phyloP scores from a whole-genome alignment of 177 flowering plant genomes.

The Vitis hybrid region DNA sequence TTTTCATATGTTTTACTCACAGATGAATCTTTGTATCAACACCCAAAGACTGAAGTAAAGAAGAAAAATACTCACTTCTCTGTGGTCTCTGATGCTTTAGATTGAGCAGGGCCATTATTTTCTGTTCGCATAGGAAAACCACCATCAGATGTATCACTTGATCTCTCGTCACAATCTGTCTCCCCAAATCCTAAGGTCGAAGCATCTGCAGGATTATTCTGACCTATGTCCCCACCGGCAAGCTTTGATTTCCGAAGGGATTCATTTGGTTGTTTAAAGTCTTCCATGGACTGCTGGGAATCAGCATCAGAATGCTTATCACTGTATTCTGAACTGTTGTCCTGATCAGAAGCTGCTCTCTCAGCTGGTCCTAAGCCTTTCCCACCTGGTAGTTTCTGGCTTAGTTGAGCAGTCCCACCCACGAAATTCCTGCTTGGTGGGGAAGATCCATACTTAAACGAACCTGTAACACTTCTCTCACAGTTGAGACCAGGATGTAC shows the following conservation, averaged over 20 bases:
- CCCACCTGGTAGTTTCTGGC: constrained; percentile 17
- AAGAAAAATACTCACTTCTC: constrained; percentile 21
- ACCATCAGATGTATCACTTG: constrained; percentile 40
- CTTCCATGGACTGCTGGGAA: constrained; percentile 25
- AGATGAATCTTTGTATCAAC: not conserved
- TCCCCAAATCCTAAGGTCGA: constrained; percentile 30
- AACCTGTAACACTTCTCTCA: constrained; percentile 28
- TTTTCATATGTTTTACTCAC: not conserved
- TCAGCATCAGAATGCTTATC: constrained; percentile 27
- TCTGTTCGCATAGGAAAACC: constrained; percentile 45
- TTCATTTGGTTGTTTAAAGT: constrained; percentile 22
- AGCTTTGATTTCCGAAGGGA: constrained; percentile 14
- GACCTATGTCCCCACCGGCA: constrained; percentile 21
- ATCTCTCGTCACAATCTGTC: constrained; percentile 38
- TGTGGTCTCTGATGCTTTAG: constrained; percentile 11
- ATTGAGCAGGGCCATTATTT: constrained; percentile 31
- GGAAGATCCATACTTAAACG: constrained; percentile 29
- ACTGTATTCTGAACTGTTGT: constrained; percentile 23
- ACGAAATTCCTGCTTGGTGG: constrained; percentile 13
- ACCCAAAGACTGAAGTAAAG: not conserved
- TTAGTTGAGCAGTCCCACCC: constrained; percentile 16
- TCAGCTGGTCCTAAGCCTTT: constrained; percentile 20
- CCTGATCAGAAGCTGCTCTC: constrained; percentile 30
- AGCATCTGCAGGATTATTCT: constrained; percentile 21
- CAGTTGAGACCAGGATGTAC: constrained; percentile 13